Evolutionary conservation across 2,329 filamentous ascomycete genomes (phyloP).

Genomic region (Torrubiella hemipterigena): DNA sequence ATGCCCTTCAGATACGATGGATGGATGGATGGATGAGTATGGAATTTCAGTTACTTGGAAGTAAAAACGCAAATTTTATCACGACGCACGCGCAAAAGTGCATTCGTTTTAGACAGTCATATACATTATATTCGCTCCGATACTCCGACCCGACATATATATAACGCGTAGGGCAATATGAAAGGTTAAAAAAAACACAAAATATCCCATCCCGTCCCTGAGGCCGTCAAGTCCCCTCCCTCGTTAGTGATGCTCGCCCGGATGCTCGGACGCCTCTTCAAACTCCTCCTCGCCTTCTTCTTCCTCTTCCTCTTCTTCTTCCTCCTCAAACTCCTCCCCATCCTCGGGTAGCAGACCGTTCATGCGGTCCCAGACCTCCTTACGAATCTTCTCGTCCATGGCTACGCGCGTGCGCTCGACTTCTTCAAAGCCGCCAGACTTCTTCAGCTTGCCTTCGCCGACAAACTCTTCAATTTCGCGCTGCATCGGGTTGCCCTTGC

Average conservation of each 20-base stretch:
- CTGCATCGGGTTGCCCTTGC: slow-evolving; percentile 64
- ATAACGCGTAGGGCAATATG: too few relatives aligned
- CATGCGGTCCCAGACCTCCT: slow-evolving; percentile 62
- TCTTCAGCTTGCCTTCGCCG: slow-evolving; percentile 83
- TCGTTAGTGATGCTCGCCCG: too few relatives aligned
- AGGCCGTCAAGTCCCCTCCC: too few relatives aligned
- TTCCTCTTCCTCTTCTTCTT: slow-evolving; percentile 13
- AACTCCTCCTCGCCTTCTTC: slow-evolving; percentile 11
- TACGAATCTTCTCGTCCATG: slow-evolving; percentile 77
- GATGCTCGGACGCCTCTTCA: too few relatives aligned
- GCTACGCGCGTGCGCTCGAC: slow-evolving; percentile 72
- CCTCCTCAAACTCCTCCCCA: slow-evolving; percentile 25
- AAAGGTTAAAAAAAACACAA: too few relatives aligned
- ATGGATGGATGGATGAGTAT: background rate
- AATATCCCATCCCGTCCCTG: too few relatives aligned
- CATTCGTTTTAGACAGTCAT: too few relatives aligned
- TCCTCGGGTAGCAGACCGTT: slow-evolving; percentile 42
- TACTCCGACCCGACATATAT: too few relatives aligned
- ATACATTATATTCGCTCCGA: too few relatives aligned
- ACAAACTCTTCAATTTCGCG: slow-evolving; percentile 81
- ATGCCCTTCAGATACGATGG: background rate
- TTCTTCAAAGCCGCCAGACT: slow-evolving; percentile 90
- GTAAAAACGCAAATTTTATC: too few relatives aligned
- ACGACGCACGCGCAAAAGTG: too few relatives aligned
- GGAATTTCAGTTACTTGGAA: too few relatives aligned